Evolutionary conservation across 371 early-diverging fungal species (phyloP), one percentile per base, ranked within the genome.

Genomic region (Mortierella sp.): DNA sequence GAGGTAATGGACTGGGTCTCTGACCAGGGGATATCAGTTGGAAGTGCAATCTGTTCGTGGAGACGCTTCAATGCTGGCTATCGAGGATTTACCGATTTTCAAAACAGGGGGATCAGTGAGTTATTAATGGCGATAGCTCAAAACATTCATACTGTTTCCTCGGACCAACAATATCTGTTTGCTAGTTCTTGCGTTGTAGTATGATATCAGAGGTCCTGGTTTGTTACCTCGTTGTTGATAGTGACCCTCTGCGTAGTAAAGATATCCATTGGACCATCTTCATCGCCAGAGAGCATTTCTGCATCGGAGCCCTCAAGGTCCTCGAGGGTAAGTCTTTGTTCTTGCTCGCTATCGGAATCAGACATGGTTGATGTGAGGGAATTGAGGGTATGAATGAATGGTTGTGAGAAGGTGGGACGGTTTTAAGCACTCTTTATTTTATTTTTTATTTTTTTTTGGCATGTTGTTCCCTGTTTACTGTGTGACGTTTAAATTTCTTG

Each of bases 1-100:
- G 93, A 90, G 8, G 94, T 95, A 37, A 96, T 86, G 14, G 90
- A 85, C 84, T 93, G 90, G 43, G 91, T 90, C 72, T 97, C 96
- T 63, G 95, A 91, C 94, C 94, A 96, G 9, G 93, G 91, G 40
- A 95, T 81, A 45, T 89, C 83, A 63, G 88, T 89, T 22, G 83
- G 81, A 28, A 94, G 87, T n/a, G 90, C 92, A 26, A 93, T 86
- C 84, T 93, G 88, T 69, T 90, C 87, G 1, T 85, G 73, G n/a
- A 93, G 85, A 43, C 90, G 88, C 65, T 73, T 77, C 80, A 94
- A 83, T 39, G 90, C 94, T 51, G 85, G 88, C 89, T 91, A 60
- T 59, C 30, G 28, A 11, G 10, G 35, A 26, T 12, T 59, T 12
- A 30, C 20, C 22, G 22, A 54, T n/a, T n/a, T 54, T 5, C 18